Evolutionary conservation across 495 filamentous ascomycete genomes (phyloP).

Genomic region (Penicillium macrosclerotiorum): DNA sequence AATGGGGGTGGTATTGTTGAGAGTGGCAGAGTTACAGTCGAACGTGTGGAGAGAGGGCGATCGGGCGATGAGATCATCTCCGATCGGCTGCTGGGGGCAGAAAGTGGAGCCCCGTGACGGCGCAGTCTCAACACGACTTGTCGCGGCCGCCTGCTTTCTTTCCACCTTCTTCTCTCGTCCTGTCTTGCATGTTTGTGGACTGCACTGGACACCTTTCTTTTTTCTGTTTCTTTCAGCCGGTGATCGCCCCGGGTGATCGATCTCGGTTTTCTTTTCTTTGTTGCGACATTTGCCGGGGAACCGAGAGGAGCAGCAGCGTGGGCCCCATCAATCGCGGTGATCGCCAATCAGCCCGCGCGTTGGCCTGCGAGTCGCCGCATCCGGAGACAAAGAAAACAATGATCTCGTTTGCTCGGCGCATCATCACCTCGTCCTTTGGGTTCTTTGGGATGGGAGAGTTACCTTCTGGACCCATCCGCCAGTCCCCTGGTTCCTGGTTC

Average conservation of each 20-base stretch:
- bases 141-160: too few relatives aligned
- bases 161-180: neutral
- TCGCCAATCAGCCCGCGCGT: slow-evolving; percentile 7
- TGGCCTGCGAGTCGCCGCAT: slow-evolving; percentile 37
- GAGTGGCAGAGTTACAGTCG: slow-evolving; percentile 1
- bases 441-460: neutral
- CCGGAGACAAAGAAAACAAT: slow-evolving; percentile 44
- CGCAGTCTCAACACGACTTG: too few relatives aligned
- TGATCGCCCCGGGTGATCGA: too few relatives aligned
- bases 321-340: too few relatives aligned
- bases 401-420: slow-evolving; percentile 16
- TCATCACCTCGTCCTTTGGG: neutral
- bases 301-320: neutral
- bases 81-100: slow-evolving; percentile 1
- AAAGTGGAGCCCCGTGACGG: neutral
- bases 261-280: slow-evolving; percentile 5
- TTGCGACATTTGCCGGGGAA: slow-evolving; percentile 14
- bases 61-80: slow-evolving; percentile 17
- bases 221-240: too few relatives aligned
- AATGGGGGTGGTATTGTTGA: slow-evolving; percentile 18
- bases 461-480: neutral
- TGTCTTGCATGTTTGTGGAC: neutral
- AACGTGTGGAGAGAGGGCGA: slow-evolving; percentile 11
- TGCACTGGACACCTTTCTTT: too few relatives aligned
- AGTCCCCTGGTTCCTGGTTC: slow-evolving; percentile 2